Conservation (phyloP, 257 asterid genomes). For the Plantago ovata region DNA sequence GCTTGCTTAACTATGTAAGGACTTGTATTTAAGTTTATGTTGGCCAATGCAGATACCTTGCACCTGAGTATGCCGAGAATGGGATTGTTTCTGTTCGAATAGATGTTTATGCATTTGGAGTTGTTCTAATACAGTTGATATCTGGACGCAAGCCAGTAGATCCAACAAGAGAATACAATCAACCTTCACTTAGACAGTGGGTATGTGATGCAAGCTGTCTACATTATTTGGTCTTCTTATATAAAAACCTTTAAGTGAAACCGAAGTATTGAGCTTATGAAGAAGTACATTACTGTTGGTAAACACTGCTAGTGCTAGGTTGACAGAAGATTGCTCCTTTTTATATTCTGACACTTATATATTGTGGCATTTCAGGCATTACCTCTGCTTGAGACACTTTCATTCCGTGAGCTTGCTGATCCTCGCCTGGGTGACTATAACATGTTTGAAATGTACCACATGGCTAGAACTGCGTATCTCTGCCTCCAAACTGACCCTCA, state of each 20-base stretch:
- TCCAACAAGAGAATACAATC: slow-evolving; percentile 41
- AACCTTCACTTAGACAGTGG: slow-evolving; percentile 63
- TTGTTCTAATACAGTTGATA: slow-evolving; percentile 66
- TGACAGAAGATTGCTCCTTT: too few relatives aligned
- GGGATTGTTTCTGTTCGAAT: slow-evolving; percentile 72
- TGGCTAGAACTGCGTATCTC: slow-evolving; percentile 67
- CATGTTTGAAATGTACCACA: slow-evolving; percentile 62
- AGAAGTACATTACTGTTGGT: neutral
- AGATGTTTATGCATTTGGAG: slow-evolving; percentile 67
- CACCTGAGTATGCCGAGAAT: slow-evolving; percentile 73
- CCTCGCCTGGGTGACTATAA: slow-evolving; percentile 59
- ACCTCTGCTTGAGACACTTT: slow-evolving; percentile 57
- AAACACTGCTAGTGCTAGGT: too few relatives aligned
- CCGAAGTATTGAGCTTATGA: too few relatives aligned
- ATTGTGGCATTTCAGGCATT: slow-evolving; percentile 41
- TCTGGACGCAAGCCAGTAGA: slow-evolving; percentile 70
- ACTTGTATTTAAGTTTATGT: slow-evolving; percentile 10
- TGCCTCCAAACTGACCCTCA: slow-evolving; percentile 67
- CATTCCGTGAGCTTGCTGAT: slow-evolving; percentile 69
- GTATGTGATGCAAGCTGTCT: slow-evolving; percentile 25
- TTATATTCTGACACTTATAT: neutral
- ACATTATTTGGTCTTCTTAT: neutral
- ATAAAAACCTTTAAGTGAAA: neutral
- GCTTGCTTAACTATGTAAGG: slow-evolving; percentile 5
- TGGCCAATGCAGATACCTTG: slow-evolving; percentile 58